Conservation (phyloP, 129 eudicot species). For the Centella asiatica region DNA sequence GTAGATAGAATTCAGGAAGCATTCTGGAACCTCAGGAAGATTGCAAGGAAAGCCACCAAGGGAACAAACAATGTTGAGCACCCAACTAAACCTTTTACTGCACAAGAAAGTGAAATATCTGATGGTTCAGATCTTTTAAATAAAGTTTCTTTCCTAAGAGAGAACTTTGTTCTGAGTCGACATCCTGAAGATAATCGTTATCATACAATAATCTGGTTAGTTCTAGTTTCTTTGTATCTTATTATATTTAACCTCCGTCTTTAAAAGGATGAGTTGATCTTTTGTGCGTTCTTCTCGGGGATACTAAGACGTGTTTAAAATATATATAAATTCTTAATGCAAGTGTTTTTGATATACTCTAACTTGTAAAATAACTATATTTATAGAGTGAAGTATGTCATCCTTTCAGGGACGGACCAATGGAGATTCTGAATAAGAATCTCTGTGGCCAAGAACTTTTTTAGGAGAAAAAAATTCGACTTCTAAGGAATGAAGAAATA, state of each 20-base stretch:
- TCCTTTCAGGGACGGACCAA: no score
- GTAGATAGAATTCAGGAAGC: slow-evolving; percentile 76
- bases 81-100: slow-evolving; percentile 13
- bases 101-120: slow-evolving; percentile 13
- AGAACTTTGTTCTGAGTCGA: slow-evolving; percentile 52
- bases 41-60: slow-evolving; percentile 25
- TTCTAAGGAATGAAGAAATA: neutral
- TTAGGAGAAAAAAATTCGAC: no score
- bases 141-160: slow-evolving; percentile 58
- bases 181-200: slow-evolving; percentile 34
- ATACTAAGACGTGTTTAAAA: no score
- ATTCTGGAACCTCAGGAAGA: slow-evolving; percentile 55
- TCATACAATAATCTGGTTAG: slow-evolving; percentile 80
- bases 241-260: no score
- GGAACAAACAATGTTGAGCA: slow-evolving; percentile 10
- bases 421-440: no score
- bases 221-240: neutral
- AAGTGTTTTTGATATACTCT: no score
- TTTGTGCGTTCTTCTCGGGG: no score
- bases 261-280: no score
- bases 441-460: no score
- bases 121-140: slow-evolving; percentile 30
- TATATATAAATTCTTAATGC: no score
- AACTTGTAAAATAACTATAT: no score
- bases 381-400: no score